Evolutionary conservation across 345 rosid genomes (phyloP).

Genomic region (Eucalyptus cloeziana): DNA sequence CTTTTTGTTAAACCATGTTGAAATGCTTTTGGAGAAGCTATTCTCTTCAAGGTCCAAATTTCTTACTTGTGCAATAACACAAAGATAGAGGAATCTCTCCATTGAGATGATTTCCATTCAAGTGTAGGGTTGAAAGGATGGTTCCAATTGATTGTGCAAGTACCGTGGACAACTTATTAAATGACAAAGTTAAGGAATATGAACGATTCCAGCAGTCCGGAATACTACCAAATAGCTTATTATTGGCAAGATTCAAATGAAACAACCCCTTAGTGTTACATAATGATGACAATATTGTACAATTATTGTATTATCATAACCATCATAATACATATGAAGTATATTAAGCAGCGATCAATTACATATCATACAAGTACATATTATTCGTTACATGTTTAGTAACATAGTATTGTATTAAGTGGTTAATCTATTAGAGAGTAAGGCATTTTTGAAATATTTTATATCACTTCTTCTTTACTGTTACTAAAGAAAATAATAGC

Average conservation of each 20-base stretch:
- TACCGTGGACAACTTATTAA: background rate
- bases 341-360: background rate
- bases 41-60: background rate
- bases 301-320: background rate
- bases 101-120: background rate
- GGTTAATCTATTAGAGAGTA: background rate
- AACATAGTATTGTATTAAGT: background rate
- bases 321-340: background rate
- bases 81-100: background rate
- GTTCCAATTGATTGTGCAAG: background rate
- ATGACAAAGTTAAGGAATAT: background rate
- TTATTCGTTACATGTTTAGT: background rate
- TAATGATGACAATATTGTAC: background rate
- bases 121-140: background rate
- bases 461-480: background rate
- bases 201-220: fast-evolving
- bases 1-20: background rate
- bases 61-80: background rate
- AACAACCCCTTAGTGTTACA: background rate
- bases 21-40: background rate
- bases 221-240: background rate
- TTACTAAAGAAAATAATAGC: background rate
- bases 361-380: no score
- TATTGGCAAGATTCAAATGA: background rate
- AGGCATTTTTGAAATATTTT: background rate